Evolutionary conservation across 108 stramenopile species (phyloP).

Genomic region (Seminavis robusta): DNA sequence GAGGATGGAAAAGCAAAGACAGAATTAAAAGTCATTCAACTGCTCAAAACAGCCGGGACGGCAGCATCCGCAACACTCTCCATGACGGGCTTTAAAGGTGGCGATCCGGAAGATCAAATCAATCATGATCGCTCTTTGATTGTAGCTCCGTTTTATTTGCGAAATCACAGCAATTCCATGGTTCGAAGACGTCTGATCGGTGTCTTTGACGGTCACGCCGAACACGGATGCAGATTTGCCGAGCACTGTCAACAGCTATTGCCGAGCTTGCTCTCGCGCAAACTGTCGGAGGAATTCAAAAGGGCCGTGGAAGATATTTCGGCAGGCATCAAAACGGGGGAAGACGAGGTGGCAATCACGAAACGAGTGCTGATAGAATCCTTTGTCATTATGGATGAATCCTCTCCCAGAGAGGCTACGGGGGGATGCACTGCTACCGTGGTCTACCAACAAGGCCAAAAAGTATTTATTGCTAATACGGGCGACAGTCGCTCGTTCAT

Average conservation of each 20-base stretch:
- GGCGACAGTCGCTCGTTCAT: conserved; percentile 72
- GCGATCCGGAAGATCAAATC: no score
- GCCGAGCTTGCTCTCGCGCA: conserved; percentile 52
- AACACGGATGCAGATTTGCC: conserved; percentile 50
- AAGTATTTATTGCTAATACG: conserved; percentile 76
- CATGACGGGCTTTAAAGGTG: no score
- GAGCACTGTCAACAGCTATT: conserved; percentile 59
- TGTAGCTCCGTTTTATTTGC: conserved; percentile 44
- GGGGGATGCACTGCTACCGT: conserved; percentile 75
- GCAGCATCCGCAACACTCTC: no score
- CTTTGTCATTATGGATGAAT: conserved; percentile 55
- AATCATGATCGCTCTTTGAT: conserved; percentile 71
- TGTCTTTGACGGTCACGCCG: conserved; percentile 74
- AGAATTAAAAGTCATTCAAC: no score
- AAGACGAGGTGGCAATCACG: no score
- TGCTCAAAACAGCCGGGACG: no score
- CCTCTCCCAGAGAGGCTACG: conserved; percentile 54
- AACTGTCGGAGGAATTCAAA: conserved; percentile 26
- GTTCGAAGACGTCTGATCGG: conserved; percentile 33
- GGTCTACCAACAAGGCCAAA: conserved; percentile 55
- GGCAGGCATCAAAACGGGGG: no score
- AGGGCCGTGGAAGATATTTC: conserved; percentile 1
- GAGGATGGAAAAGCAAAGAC: no score
- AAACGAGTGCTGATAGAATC: conserved; percentile 21
- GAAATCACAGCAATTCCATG: not conserved